Percentiles rank a stretch among this genome's conserved stretches.
These are phyloP conservation scores for Botrytis elliptica DNA, from an alignment of 2,329 filamentous ascomycete genomes.

Conservation along the genomic window DNA sequence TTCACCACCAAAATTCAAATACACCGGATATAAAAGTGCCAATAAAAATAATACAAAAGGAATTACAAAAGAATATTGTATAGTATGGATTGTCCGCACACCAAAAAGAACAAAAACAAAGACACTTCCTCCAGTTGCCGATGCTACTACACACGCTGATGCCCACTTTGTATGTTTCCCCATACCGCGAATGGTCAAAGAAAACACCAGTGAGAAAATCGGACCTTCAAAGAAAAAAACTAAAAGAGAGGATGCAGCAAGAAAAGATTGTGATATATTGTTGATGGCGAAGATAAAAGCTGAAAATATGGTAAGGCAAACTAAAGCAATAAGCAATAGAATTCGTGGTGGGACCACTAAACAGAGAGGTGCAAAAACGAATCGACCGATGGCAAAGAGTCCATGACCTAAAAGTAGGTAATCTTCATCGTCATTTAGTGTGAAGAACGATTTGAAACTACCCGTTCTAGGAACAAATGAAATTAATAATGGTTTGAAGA, in stretches of 20 bases:
- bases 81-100: slow-evolving; percentile 25
- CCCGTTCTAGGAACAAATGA: slow-evolving; percentile 42
- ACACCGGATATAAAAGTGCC: slow-evolving; percentile 33
- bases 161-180: slow-evolving; percentile 79
- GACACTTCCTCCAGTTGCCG: slow-evolving; percentile 31
- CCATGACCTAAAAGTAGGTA: slow-evolving; percentile 72
- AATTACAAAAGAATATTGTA: slow-evolving; percentile 34
- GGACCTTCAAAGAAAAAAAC: slow-evolving; percentile 82
- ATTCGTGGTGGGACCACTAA: slow-evolving; percentile 63
- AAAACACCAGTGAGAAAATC: slow-evolving; percentile 79
- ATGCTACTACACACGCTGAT: slow-evolving; percentile 67
- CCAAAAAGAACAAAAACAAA: slow-evolving; percentile 37
- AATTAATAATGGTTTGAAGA: slow-evolving; percentile 53
- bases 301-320: slow-evolving; percentile 58
- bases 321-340: slow-evolving; percentile 62
- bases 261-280: slow-evolving; percentile 44
- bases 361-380: slow-evolving; percentile 64
- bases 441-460: slow-evolving; percentile 41
- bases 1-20: slow-evolving; percentile 29
- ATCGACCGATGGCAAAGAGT: slow-evolving; percentile 71
- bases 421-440: slow-evolving; percentile 54
- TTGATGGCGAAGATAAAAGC: slow-evolving; percentile 49
- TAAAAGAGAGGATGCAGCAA: slow-evolving; percentile 62
- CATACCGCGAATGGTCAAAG: slow-evolving; percentile 75
- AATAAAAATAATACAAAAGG: slow-evolving; percentile 33